Evolutionary conservation across 2,329 filamentous ascomycete species (phyloP), one percentile per base, ranked within the genome.

Genomic region (Penicillium digitatum): DNA sequence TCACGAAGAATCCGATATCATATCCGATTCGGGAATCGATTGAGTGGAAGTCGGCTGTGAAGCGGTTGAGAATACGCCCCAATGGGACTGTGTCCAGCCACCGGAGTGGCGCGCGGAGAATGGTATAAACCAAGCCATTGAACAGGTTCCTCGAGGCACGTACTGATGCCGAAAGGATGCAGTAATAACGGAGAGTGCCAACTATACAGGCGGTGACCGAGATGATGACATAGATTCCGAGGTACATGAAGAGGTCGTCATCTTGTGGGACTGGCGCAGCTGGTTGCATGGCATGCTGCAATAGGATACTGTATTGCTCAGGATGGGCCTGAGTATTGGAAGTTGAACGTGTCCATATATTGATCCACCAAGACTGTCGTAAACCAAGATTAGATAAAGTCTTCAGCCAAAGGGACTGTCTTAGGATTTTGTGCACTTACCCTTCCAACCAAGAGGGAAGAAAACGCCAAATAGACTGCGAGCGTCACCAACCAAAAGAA

Each of bases 71-170:
- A 35, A 92, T 83, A 43, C 89, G 82, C 2, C 89, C 89, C 1
- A 90, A 78, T 0, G 89, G 89, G 0, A 90, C 86, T 0, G 88
- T 92, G 66, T 93, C 89, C 35, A 93, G 79, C 87, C 88, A 91
- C 57, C 88, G 79, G n/a, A 92, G 77, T 1, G 87, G 88, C 6
- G 88, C 85, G 18, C 87, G 82, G 3, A 93, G 78, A 7, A 93
- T 81, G 1, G 84, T 80, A 61, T 83, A 85, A 35, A 86, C 83
- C 57, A 92, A 81, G 49, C 81, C 80, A 32, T 83, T 79, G 61
- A 91, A 93, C 4, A 92, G 77, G 45, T 76, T 76, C 40, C 84
- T 79, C 16, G 87, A 90, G 5, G 88, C 88, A 55, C 79, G 81
- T 61, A 92, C 79, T 18, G 87, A 87, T 42, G 87, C 84, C 4